Evolutionary conservation across 78 protist species (phyloP), one percentile per base, ranked within the genome.

Genomic region (Dictyostelium capitatum): DNA sequence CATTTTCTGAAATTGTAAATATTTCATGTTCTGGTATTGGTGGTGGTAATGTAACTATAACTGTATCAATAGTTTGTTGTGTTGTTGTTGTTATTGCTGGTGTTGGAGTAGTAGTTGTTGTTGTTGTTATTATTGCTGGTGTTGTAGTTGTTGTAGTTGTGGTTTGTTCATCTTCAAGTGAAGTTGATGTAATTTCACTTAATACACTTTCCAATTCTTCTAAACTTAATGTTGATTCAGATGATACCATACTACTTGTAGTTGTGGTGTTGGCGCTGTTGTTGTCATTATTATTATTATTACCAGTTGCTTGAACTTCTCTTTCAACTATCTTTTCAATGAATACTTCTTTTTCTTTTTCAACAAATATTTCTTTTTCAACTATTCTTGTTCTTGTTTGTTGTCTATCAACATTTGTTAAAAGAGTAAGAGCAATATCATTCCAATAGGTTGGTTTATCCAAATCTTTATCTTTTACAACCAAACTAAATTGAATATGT

Each of bases 401-500:
- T 11, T 25, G 23, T 17, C 50, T 32, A 17, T 41, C 51, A 41
- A 30, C 79, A 53, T 30, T 41, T 53, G 89, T 65, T 20, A 84
- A 46, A 10, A 85, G 62, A n/a, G 79, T 28, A 1, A 85, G n/a
- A 10, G 84, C 78, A 7, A 85, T 59, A 25, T 77, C 92, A 10
- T 77, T 83, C 92, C 92, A 85, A 50, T 85, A 85, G 14, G 19
- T 74, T 77, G 83, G 64, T 75, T 77, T 74, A 62, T 85, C 92
- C 15, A 85, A 50, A 30, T 85, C 92, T 62, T 64, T 85, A 69
- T 85, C 92, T 20, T 64, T 54, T 23, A 85, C 54, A 51, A 50
- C 92, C 64, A 85, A 50, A 28, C 69, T 64, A 62, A 85, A 85
- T 28, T 85, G 65, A 46, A 85, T 77, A 48, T 85, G 92, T 23